Conservation (phyloP, 1,284 basidiomycete species). For the Phlebopus sp. region DNA sequence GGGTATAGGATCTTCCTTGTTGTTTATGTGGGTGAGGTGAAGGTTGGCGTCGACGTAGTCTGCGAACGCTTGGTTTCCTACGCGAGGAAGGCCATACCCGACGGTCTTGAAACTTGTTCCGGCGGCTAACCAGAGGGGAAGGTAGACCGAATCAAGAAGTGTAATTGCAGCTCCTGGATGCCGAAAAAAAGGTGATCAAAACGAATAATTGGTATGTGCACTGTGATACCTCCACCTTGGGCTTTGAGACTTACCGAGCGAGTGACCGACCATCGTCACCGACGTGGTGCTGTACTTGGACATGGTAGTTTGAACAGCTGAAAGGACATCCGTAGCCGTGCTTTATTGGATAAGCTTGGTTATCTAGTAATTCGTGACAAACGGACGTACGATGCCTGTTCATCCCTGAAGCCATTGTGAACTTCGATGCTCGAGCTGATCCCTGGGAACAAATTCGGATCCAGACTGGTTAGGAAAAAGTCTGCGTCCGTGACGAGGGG, state of each 20-base stretch:
- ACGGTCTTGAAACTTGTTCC: constrained; percentile 33
- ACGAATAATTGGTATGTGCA: neutral
- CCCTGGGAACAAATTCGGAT: constrained; percentile 57
- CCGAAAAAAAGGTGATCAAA: no score
- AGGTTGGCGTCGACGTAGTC: constrained; percentile 51
- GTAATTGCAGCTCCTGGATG: constrained; percentile 46
- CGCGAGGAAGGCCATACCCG: constrained; percentile 57
- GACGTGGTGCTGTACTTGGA: constrained; percentile 35
- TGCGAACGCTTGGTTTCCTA: constrained; percentile 62
- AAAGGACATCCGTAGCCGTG: constrained; percentile 46
- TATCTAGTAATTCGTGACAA: neutral
- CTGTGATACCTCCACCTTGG: neutral
- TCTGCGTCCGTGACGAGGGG: constrained; percentile 54
- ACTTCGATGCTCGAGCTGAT: constrained; percentile 45
- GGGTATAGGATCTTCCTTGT: constrained; percentile 48
- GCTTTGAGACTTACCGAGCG: constrained; percentile 40
- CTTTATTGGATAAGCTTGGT: constrained; percentile 28
- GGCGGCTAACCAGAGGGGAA: constrained; percentile 35
- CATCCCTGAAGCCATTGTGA: constrained; percentile 55
- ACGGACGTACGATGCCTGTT: constrained; percentile 47
- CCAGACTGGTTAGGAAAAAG: constrained; percentile 38
- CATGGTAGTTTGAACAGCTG: constrained; percentile 45
- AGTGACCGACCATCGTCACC: constrained; percentile 56
- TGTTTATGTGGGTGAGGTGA: constrained; percentile 47
- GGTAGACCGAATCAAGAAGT: constrained; percentile 43